Conservation (phyloP, 768 basidiomycete species). For the Cubamyces lactineus region DNA sequence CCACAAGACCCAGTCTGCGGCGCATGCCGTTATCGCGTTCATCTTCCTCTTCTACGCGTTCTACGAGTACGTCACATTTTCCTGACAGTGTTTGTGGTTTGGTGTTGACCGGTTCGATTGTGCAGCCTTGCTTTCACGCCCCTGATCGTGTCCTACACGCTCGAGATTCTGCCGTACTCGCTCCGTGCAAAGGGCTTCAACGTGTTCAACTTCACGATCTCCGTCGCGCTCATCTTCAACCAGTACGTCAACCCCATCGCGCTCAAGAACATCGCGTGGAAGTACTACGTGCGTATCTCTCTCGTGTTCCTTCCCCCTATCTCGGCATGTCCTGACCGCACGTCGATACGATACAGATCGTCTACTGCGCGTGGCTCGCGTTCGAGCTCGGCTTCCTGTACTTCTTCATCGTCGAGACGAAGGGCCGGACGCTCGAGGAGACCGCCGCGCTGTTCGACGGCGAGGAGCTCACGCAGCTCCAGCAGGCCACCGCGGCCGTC, state of each 20-base stretch:
- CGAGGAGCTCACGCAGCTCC: conserved; percentile 44
- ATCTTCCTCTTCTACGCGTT: conserved; percentile 82
- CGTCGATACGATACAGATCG: conserved; percentile 43
- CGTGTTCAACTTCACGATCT: conserved; percentile 79
- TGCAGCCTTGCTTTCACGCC: conserved; percentile 77
- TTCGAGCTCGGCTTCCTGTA: conserved; percentile 68
- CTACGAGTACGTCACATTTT: conserved; percentile 60
- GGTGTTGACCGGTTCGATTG: not conserved
- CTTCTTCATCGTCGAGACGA: conserved; percentile 74
- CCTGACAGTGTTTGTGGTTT: not conserved
- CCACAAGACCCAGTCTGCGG: conserved; percentile 45
- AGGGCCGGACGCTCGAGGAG: conserved; percentile 75
- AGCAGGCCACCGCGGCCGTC: conserved; percentile 9
- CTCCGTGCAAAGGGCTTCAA: conserved; percentile 88
- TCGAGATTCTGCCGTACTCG: conserved; percentile 84
- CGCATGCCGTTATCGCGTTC: conserved; percentile 77
- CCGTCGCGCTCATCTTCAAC: conserved; percentile 83
- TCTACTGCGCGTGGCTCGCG: conserved; percentile 72
- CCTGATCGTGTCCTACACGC: conserved; percentile 83
- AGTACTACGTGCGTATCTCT: conserved; percentile 61
- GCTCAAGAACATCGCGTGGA: conserved; percentile 65
- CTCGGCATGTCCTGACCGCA: not conserved
- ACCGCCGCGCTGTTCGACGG: conserved; percentile 84
- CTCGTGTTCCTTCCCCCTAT: not conserved
- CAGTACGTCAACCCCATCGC: conserved; percentile 88